phyloP scores from a whole-genome alignment of 345 rosid genomes.

The Populus nigra region DNA sequence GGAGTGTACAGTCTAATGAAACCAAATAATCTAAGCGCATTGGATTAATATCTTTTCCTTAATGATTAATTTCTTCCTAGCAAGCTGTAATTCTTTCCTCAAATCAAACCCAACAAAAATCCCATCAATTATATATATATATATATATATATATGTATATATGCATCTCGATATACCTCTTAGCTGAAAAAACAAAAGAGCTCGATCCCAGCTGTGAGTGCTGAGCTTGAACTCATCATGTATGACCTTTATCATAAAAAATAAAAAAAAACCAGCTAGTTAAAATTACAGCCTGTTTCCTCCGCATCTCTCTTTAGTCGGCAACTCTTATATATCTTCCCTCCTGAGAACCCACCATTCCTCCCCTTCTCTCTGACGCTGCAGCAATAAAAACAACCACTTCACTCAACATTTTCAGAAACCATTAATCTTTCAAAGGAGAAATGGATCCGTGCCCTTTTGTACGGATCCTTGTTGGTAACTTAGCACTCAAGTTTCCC shows the following conservation, averaged over 20 bases:
- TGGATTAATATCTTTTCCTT: not conserved
- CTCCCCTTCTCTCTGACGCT: not conserved
- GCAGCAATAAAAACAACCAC: not conserved
- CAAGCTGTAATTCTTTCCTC: not conserved
- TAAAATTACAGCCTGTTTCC: conserved; percentile 64
- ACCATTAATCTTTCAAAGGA: not conserved
- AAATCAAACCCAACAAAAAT: not conserved
- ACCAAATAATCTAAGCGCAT: not conserved
- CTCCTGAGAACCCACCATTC: not conserved
- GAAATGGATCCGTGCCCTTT: conserved; percentile 96
- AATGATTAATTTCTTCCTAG: not conserved
- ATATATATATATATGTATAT: too few species aligned
- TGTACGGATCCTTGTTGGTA: conserved; percentile 73
- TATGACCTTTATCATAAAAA: not conserved
- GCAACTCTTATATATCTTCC: not conserved
- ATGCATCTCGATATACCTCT: not conserved
- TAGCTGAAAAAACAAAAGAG: not conserved
- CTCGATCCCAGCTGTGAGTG: not conserved
- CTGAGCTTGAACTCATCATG: conserved; percentile 6
- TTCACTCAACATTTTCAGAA: not conserved
- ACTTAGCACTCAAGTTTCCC: conserved; percentile 62
- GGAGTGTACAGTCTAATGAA: too few species aligned
- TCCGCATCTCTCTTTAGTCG: not conserved
- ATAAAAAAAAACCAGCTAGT: conserved; percentile 37
- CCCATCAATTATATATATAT: not conserved